Evolutionary conservation across 345 rosid genomes (phyloP), one percentile per base, ranked within the genome.

Genomic region (Linum trigynum): DNA sequence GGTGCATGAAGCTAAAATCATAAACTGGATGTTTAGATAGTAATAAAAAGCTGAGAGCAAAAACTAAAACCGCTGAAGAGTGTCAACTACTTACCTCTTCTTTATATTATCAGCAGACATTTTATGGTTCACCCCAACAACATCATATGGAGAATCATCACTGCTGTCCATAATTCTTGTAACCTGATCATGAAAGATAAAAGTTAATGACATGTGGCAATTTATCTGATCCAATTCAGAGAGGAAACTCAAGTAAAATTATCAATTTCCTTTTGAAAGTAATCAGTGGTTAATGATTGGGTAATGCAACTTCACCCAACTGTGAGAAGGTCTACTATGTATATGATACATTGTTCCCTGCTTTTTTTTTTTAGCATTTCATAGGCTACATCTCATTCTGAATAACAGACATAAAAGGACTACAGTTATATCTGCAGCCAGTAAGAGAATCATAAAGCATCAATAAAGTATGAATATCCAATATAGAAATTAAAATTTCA

Each of bases 161-260:
- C 83, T 96, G 79, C 77, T 84, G 67, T 75, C 94, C 94, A 92
- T 84, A 14, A 90, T 86, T 73, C 96, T 84, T 40, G 95, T 82
- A 62, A 92, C 97, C 98, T 92, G 78, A 48, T 62, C 55, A 74
- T 39, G 9, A 68, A 56, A 67, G 15, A 65, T 2, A 39, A 65
- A 70, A 65, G 57, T 61, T 36, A 61, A 59, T 66, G 15, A 73
- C 16, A 43, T 23, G 64, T 55, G 41, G 62, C 63, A 57, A 57
- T 48, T 45, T 45, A 9, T 45, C 9, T 45, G 11, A 45, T 45
- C 12, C 51, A 45, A 7, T 4, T 45, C 10, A 23, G 32, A 23
- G 32, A 23, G 32, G 32, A 43, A 43, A 43, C 50, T 5, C 50
- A 43, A 10, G 53, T 48, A 15, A 48, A 41, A 48, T 9, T 45